Conservation (phyloP, 768 basidiomycete species). For the Pulveroboletus sp. region DNA sequence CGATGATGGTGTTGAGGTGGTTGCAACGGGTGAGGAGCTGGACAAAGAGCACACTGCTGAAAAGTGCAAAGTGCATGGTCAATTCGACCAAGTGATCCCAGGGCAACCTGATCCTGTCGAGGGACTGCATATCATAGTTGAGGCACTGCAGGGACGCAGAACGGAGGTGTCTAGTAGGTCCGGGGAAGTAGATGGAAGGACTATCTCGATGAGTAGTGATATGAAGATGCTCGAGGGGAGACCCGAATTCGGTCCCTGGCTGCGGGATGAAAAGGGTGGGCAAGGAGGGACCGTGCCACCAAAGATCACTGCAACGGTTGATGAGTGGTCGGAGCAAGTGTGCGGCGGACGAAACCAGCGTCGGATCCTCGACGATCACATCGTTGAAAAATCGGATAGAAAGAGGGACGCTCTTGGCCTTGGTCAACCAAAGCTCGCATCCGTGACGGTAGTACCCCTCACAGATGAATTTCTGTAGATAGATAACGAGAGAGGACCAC, state of each 20-base stretch:
- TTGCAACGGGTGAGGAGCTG: slow-evolving; percentile 22
- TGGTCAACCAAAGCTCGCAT: slow-evolving; percentile 27
- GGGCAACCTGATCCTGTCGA: slow-evolving; percentile 24
- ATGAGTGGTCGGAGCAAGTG: slow-evolving; percentile 26
- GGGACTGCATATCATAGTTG: slow-evolving; percentile 20
- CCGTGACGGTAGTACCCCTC: slow-evolving; percentile 12
- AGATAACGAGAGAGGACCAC: slow-evolving; percentile 29
- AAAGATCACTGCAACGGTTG: slow-evolving; percentile 24
- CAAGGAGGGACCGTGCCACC: slow-evolving; percentile 32
- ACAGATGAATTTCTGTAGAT: slow-evolving; percentile 10
- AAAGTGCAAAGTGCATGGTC: slow-evolving; percentile 25
- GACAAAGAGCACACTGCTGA: slow-evolving; percentile 22
- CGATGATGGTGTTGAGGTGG: slow-evolving; percentile 17
- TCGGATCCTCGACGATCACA: slow-evolving; percentile 6
- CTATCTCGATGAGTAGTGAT: slow-evolving; percentile 18
- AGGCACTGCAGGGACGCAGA: slow-evolving; percentile 20
- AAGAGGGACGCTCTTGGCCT: slow-evolving; percentile 27
- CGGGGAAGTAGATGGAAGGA: slow-evolving; percentile 15
- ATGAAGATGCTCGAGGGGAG: slow-evolving; percentile 19
- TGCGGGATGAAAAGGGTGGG: slow-evolving; percentile 15
- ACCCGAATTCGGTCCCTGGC: background rate
- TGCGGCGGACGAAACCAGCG: slow-evolving; percentile 2
- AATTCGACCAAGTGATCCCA: slow-evolving; percentile 27
- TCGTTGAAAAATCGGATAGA: slow-evolving; percentile 28
- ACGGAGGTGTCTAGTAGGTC: slow-evolving; percentile 15